These are phyloP conservation scores for Sphaerobolus stellatus DNA, from an alignment of 1,284 basidiomycete species.

Conservation along the genomic window DNA sequence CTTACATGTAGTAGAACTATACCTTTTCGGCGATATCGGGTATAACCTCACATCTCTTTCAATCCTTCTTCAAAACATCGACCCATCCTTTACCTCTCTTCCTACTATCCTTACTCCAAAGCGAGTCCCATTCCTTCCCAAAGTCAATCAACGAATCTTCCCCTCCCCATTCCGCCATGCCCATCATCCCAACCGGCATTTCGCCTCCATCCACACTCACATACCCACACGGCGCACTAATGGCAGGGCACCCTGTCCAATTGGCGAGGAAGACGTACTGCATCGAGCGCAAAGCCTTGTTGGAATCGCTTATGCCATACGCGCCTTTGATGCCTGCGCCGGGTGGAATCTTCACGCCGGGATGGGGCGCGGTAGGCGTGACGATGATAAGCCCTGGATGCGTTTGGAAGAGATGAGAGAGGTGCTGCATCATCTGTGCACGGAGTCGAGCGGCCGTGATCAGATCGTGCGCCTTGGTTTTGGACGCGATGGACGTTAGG, in stretches of 20 bases:
- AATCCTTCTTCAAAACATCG: too few relatives aligned
- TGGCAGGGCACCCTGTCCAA: neutral
- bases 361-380: neutral
- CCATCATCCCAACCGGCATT: neutral
- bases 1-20: too few relatives aligned
- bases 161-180: neutral
- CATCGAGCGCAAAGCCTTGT: neutral
- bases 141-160: neutral
- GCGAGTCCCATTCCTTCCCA: neutral
- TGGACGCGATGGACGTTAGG: neutral
- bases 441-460: neutral
- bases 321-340: neutral
- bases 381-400: neutral
- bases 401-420: neutral
- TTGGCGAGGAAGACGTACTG: neutral
- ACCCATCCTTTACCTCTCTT: conserved; percentile 1
- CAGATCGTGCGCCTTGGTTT: neutral
- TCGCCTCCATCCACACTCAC: neutral
- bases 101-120: neutral
- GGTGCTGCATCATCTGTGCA: neutral
- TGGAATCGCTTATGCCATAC: neutral
- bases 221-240: neutral
- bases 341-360: neutral
- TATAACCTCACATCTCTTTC: too few relatives aligned
- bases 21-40: too few relatives aligned